A percentile compares a stretch with the other conserved stretches of the same genome.
These are phyloP conservation scores for Polytrichum commune DNA, from an alignment of 225 moss, liverwort and hornwort genomes.

Conservation along the genomic window DNA sequence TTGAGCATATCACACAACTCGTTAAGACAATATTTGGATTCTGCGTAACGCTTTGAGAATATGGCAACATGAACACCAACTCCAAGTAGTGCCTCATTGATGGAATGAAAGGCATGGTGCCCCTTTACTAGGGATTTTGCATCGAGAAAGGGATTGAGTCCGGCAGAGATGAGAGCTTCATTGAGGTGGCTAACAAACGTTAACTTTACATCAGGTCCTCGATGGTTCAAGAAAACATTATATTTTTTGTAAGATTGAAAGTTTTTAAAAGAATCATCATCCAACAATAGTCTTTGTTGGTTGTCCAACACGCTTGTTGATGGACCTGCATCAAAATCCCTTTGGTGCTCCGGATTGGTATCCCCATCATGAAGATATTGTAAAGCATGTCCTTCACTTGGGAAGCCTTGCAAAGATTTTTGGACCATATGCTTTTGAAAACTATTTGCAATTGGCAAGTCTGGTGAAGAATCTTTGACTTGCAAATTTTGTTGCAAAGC, in stretches of 20 bases:
- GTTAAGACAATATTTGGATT: conserved; percentile 3
- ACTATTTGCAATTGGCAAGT: too few relatives aligned
- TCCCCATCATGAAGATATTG: too few relatives aligned
- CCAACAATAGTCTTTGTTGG: too few relatives aligned
- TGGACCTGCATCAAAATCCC: too few relatives aligned
- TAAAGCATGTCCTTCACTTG: too few relatives aligned
- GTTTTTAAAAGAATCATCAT: too few relatives aligned
- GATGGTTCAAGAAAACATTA: conserved; percentile 8
- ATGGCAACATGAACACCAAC: conserved; percentile 4
- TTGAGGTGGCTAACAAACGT: not conserved
- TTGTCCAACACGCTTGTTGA: too few relatives aligned
- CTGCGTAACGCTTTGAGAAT: conserved; percentile 6
- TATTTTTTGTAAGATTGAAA: not conserved
- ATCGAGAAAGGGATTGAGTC: conserved; percentile 6
- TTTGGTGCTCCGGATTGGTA: too few relatives aligned
- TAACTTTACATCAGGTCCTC: conserved; percentile 1
- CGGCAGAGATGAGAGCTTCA: not conserved
- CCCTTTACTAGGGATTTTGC: conserved; percentile 1
- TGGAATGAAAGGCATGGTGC: not conserved
- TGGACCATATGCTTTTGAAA: too few relatives aligned
- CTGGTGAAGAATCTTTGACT: too few relatives aligned
- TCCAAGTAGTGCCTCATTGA: not conserved
- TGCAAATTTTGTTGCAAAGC: too few relatives aligned
- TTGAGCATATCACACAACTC: conserved; percentile 3
- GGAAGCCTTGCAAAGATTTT: too few relatives aligned